Percentiles rank a stretch among this genome's conserved stretches.
Conservation (phyloP, 139 green algal genomes). For the Chlorella sp. region DNA sequence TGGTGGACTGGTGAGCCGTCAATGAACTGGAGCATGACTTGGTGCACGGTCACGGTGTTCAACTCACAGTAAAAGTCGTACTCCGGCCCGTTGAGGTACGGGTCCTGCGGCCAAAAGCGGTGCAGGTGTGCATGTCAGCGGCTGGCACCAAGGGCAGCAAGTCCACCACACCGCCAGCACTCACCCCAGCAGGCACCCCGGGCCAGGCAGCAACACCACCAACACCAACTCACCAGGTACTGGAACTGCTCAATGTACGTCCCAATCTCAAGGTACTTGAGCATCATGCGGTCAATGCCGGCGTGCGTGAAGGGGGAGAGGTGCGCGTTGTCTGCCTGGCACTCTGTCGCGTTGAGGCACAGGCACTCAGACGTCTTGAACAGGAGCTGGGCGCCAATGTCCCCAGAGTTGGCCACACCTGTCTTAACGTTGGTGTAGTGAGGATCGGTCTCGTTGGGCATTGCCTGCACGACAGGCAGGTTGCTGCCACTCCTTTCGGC, state of each 20-base stretch:
- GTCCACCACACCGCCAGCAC: too few relatives aligned
- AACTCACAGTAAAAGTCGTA: not conserved
- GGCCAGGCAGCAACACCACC: too few relatives aligned
- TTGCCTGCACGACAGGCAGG: too few relatives aligned
- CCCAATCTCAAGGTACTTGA: not conserved
- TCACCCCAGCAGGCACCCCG: too few relatives aligned
- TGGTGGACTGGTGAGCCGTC: not conserved
- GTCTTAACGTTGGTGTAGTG: too few relatives aligned
- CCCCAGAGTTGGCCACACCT: too few relatives aligned
- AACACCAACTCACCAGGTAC: not conserved
- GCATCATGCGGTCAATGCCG: not conserved
- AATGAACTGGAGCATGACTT: not conserved
- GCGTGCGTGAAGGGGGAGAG: not conserved
- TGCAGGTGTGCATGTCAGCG: too few relatives aligned
- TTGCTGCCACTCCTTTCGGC: too few relatives aligned
- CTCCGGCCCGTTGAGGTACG: not conserved
- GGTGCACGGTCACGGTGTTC: not conserved
- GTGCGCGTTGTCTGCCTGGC: not conserved
- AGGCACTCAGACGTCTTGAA: not conserved
- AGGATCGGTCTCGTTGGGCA: too few relatives aligned
- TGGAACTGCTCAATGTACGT: not conserved
- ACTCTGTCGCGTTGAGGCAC: not conserved
- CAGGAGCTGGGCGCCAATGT: too few relatives aligned
- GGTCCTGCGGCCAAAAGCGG: too few relatives aligned
- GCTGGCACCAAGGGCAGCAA: too few relatives aligned